Conservation (phyloP, 2,329 filamentous ascomycete species). For the Penicillium sp. region DNA sequence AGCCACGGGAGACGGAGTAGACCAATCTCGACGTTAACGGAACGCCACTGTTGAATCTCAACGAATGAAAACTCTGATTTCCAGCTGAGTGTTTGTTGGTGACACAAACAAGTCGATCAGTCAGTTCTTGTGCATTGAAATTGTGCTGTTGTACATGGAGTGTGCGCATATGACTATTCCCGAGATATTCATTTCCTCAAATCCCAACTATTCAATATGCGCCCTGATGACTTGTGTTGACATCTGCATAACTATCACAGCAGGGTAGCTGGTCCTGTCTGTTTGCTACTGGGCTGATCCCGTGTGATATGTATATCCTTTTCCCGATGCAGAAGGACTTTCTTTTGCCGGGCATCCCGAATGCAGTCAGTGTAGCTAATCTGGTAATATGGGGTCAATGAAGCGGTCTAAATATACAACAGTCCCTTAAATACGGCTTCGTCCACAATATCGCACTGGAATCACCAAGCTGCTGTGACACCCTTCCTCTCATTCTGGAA, state of each 20-base stretch:
- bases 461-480: background rate
- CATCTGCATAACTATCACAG: background rate
- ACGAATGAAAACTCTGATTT: background rate
- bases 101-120: background rate
- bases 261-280: background rate
- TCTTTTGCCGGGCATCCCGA: constrained; percentile 11
- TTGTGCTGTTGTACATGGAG: background rate
- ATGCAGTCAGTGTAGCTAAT: constrained; percentile 12
- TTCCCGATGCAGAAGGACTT: constrained; percentile 8
- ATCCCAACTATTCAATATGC: background rate
- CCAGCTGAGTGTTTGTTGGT: background rate
- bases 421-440: constrained; percentile 2
- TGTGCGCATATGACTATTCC: background rate
- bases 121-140: background rate
- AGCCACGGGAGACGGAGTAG: background rate
- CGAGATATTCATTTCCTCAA: background rate
- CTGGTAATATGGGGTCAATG: background rate
- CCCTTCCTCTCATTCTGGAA: background rate
- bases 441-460: background rate
- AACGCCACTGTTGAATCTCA: background rate
- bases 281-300: background rate
- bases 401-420: background rate
- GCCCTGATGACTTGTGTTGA: background rate
- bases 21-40: background rate
- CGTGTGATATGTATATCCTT: background rate